These are phyloP conservation scores for Coemansia sp. DNA, from an alignment of 192 early-diverging fungal species.

Conservation along the genomic window DNA sequence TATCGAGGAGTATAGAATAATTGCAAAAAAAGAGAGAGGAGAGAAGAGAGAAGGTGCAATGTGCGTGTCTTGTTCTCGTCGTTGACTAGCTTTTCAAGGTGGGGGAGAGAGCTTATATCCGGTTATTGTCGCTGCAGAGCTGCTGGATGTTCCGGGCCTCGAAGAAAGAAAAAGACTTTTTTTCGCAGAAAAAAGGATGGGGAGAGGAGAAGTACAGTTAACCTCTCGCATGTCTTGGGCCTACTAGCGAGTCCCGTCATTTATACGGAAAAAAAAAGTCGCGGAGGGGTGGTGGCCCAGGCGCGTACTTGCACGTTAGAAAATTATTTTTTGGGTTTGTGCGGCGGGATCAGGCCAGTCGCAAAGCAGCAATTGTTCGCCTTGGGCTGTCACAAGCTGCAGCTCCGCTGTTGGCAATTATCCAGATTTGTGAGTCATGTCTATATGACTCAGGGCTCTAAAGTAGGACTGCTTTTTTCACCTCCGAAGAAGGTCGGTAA, in stretches of 20 bases:
- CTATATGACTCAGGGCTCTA: constrained; percentile 16
- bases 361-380: neutral
- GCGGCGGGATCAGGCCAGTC: constrained; percentile 1
- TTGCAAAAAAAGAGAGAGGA: neutral
- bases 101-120: neutral
- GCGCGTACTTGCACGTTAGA: neutral
- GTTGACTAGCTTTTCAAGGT: neutral
- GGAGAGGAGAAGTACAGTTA: neutral
- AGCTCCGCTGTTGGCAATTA: constrained; percentile 1
- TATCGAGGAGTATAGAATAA: constrained; percentile 9
- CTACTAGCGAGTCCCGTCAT: neutral
- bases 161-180: neutral
- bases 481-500: neutral
- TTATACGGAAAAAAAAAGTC: constrained; percentile 3
- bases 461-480: constrained; percentile 9
- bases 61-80: neutral
- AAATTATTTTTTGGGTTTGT: neutral
- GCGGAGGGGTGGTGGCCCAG: constrained; percentile 5
- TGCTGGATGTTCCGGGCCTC: neutral
- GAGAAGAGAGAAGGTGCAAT: neutral
- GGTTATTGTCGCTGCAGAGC: neutral
- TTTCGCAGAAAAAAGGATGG: neutral
- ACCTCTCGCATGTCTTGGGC: neutral
- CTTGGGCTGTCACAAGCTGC: constrained; percentile 12
- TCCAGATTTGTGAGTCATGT: constrained; percentile 15